These are phyloP conservation scores for Chaetoceros muelleri DNA, from an alignment of 108 stramenopile genomes.

Conservation along the genomic window DNA sequence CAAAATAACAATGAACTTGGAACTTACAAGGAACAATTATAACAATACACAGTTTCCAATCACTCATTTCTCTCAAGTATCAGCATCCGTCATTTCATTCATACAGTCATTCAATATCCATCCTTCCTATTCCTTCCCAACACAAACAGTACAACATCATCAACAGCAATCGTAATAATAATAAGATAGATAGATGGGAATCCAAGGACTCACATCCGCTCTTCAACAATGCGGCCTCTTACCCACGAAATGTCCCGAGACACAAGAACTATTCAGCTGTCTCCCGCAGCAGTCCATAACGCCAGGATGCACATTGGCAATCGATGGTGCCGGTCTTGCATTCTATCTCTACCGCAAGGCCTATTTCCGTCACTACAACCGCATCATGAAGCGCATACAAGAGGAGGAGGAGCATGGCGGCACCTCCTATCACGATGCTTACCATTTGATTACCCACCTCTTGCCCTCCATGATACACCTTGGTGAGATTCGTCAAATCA, in stretches of 20 bases:
- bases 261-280: background rate
- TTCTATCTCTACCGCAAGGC: slow-evolving; percentile 40
- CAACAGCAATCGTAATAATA: no score
- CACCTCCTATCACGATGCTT: background rate
- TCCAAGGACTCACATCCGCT: background rate
- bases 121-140: no score
- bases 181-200: no score
- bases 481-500: slow-evolving; percentile 21
- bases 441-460: slow-evolving; percentile 4
- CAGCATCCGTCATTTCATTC: no score
- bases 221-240: background rate
- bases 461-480: slow-evolving; percentile 45
- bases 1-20: no score
- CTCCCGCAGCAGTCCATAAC: slow-evolving; percentile 5
- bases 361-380: slow-evolving; percentile 23
- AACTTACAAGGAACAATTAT: no score
- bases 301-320: slow-evolving; percentile 24
- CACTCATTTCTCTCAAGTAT: no score
- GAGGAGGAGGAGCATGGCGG: no score
- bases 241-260: background rate
- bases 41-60: no score
- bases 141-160: no score
- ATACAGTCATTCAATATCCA: no score
- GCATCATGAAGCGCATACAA: slow-evolving; percentile 4
- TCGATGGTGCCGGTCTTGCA: slow-evolving; percentile 56